These are phyloP conservation scores for Fusarium chaquense DNA, from an alignment of 2,329 filamentous ascomycete genomes.

Conservation along the genomic window DNA sequence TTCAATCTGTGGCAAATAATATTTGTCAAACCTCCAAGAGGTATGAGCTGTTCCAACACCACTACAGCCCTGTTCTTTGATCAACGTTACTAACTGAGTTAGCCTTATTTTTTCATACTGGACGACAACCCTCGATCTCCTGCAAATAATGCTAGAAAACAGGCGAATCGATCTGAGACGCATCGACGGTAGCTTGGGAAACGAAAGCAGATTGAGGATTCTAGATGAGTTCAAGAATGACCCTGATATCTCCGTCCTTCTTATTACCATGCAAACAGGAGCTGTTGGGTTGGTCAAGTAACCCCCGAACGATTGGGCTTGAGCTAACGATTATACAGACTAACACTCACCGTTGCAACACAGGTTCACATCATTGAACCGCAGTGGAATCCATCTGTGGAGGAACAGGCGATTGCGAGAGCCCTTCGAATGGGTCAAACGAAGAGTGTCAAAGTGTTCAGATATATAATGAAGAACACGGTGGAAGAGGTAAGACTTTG, in stretches of 20 bases:
- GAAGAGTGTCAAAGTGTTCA: background rate
- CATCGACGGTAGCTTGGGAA: background rate
- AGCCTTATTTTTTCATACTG: background rate
- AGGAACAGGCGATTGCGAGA: background rate
- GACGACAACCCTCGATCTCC: background rate
- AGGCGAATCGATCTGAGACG: accelerated
- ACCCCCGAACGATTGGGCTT: background rate
- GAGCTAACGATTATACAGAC: background rate
- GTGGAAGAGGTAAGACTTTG: background rate
- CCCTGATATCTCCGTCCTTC: background rate
- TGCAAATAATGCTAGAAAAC: background rate
- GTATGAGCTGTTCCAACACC: accelerated
- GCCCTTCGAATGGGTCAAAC: background rate
- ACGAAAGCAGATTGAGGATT: background rate
- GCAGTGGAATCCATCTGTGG: background rate
- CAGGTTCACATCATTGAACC: background rate
- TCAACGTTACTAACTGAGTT: background rate
- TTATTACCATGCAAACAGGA: background rate
- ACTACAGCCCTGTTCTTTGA: background rate
- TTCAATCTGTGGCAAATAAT: background rate
- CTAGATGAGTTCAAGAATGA: background rate
- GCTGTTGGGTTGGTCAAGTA: background rate
- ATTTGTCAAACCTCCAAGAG: background rate
- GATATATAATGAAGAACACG: background rate
- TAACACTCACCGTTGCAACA: background rate